Evolutionary conservation across 176 grass and related monocot species (phyloP).

Genomic region (Bothriochloa decipiens): DNA sequence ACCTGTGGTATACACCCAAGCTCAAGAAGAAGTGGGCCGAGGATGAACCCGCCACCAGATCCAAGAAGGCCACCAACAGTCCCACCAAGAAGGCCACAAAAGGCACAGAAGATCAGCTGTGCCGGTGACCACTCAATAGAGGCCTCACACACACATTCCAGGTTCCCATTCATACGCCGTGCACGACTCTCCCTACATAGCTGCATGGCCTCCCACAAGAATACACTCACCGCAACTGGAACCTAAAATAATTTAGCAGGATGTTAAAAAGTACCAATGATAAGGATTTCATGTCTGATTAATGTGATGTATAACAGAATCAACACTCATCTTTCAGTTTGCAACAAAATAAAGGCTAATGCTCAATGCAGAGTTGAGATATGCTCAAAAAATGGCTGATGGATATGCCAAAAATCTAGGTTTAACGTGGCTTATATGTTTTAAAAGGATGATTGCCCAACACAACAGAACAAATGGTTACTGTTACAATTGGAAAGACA

Average conservation of each 20-base stretch:
- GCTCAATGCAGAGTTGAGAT: not conserved
- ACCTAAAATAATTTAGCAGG: slow-evolving; percentile 51
- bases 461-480: not conserved
- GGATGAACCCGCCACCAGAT: slow-evolving; percentile 94
- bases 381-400: not conserved
- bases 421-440: slow-evolving; percentile 3
- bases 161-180: slow-evolving; percentile 67
- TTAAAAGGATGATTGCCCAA: slow-evolving; percentile 24
- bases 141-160: slow-evolving; percentile 89
- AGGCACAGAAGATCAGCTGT: slow-evolving; percentile 87
- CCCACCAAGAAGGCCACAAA: slow-evolving; percentile 82
- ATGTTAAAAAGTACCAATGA: slow-evolving; percentile 16
- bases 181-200: slow-evolving; percentile 73
- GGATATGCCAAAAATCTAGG: slow-evolving; percentile 8
- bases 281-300: not conserved
- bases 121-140: slow-evolving; percentile 77
- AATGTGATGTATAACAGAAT: too few species aligned
- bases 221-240: slow-evolving; percentile 62
- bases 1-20: slow-evolving; percentile 98
- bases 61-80: slow-evolving; percentile 91
- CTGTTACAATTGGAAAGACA: not conserved
- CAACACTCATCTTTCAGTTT: not conserved
- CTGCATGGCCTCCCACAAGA: slow-evolving; percentile 66
- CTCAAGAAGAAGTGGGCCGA: slow-evolving; percentile 95
- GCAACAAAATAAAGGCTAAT: slow-evolving; percentile 4